Evolutionary conservation across 2,329 filamentous ascomycete species (phyloP).

Genomic region (Parafenestella ontariensis): DNA sequence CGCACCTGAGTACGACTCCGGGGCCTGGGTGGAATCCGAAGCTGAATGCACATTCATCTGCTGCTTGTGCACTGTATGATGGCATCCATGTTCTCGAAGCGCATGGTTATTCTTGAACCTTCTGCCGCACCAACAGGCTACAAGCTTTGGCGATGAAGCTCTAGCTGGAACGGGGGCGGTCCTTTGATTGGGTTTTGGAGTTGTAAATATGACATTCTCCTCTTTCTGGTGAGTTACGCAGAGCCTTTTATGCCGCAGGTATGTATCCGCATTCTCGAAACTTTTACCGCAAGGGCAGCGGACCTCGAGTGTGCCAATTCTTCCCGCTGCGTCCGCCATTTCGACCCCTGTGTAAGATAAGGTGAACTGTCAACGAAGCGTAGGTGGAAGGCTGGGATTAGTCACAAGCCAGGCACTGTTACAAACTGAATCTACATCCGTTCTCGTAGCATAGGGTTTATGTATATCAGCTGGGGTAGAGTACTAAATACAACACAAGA

Average conservation of each 20-base stretch:
- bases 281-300: constrained; percentile 8
- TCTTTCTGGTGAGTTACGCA: constrained; percentile 3
- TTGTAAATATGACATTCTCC: constrained; percentile 4
- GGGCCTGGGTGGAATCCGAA: too few relatives aligned
- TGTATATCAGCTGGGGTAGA: too few relatives aligned
- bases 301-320: constrained; percentile 1
- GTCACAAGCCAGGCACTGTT: neutral
- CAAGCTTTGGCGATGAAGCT: neutral
- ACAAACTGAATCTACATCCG: too few relatives aligned
- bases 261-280: constrained; percentile 9
- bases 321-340: neutral
- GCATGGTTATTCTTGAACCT: too few relatives aligned
- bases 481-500: neutral
- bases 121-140: constrained; percentile 4
- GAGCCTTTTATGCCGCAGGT: constrained; percentile 2
- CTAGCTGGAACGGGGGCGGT: neutral
- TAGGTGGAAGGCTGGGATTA: neutral
- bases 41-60: too few relatives aligned
- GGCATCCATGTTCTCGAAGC: too few relatives aligned
- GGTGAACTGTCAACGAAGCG: neutral
- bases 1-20: too few relatives aligned
- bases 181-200: neutral
- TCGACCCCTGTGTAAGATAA: neutral
- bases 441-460: neutral
- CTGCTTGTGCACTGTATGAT: too few relatives aligned